Base-by-base conservation (phyloP, 257 asterid species). In the Ophiorrhiza pumila region DNA sequence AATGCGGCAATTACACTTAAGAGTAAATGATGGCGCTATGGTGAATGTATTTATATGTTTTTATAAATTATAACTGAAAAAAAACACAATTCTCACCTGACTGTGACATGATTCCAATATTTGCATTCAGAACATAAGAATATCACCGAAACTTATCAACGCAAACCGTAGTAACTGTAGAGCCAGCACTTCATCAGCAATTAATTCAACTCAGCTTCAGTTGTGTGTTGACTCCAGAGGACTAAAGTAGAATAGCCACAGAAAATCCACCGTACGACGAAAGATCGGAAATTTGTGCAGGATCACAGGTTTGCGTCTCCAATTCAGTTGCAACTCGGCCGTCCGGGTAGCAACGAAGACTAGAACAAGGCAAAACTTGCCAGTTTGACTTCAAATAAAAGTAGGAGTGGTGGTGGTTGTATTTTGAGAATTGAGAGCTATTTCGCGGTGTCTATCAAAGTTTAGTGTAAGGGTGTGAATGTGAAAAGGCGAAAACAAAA, bases 71-170 rank as follows among this genome's bases (percentile, higher is more conserved):
- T 56, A 56, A 18, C 5, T n/a, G 50, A 14, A 53, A 41, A n/a
- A 17, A 27, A 1, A 11, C 17, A 4, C 49, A 47, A 68, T 53
- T 23, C 23, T 62, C 35, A 85, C 93, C 93, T 77, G 90, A 75
- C 77, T 84, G 83, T 79, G 86, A 78, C 88, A 78, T 74, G 22
- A 22, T 66, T 57, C 32, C 11, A 77, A 65, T 15, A 17, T 45
- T 11, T 32, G 71, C 79, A 47, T 70, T 23, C 47, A 45, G n/a
- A 17, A 65, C 20, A 25, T 12, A 13, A 65, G 45, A 29, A 37
- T 25, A 31, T 25, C 34, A 27, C 57, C 52, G 25, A 46, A 2
- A 18, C 23, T 60, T 45, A 22, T 22, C 66, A 60, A 60, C 43
- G 22, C 66, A 32, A 8, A 8, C 66, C 25, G 27, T 20, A 47